phyloP scores from a whole-genome alignment of 2,329 filamentous ascomycete species.

The Aspergillus novofumigatus region DNA sequence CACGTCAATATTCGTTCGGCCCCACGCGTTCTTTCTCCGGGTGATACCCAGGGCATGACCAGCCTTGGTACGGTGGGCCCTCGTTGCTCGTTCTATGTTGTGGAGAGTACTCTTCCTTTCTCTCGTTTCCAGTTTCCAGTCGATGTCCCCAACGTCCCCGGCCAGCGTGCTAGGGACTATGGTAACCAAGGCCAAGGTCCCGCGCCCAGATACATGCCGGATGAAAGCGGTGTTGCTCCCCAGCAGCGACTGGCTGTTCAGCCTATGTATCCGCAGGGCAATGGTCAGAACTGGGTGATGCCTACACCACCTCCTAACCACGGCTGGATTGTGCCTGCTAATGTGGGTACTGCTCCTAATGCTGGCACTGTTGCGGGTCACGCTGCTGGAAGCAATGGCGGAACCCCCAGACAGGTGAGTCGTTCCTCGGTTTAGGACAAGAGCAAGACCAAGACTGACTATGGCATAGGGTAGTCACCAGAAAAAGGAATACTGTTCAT shows the following conservation, averaged over 20 bases:
- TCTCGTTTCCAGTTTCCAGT: slow-evolving; percentile 3
- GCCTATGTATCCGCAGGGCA: slow-evolving; percentile 17
- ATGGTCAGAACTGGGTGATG: slow-evolving; percentile 15
- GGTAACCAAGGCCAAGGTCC: slow-evolving; percentile 16
- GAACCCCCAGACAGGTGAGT: slow-evolving; percentile 19
- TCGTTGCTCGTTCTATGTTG: slow-evolving; percentile 31
- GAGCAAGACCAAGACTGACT: slow-evolving; percentile 5
- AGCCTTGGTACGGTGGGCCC: slow-evolving; percentile 34
- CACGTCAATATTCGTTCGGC: slow-evolving; percentile 35
- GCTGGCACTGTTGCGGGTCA: not conserved
- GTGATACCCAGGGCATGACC: slow-evolving; percentile 42
- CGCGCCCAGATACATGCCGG: slow-evolving; percentile 17
- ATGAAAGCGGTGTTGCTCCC: slow-evolving; percentile 15
- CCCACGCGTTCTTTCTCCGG: slow-evolving; percentile 31
- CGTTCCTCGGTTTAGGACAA: not conserved
- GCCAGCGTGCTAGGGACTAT: slow-evolving; percentile 10
- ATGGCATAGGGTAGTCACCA: slow-evolving; percentile 5
- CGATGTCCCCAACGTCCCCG: slow-evolving; percentile 2
- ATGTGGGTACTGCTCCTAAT: not conserved
- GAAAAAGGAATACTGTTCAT: slow-evolving; percentile 77
- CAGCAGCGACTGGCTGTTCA: slow-evolving; percentile 22
- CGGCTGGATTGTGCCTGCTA: slow-evolving; percentile 13
- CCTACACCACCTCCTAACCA: slow-evolving; percentile 6
- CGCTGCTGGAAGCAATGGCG: slow-evolving; percentile 6
- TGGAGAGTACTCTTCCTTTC: slow-evolving; percentile 23